Percentiles rank a stretch among this genome's conserved stretches.
Conservation (phyloP, 73 alveolate genomes). For the Tetrahymena malaccensis region DNA sequence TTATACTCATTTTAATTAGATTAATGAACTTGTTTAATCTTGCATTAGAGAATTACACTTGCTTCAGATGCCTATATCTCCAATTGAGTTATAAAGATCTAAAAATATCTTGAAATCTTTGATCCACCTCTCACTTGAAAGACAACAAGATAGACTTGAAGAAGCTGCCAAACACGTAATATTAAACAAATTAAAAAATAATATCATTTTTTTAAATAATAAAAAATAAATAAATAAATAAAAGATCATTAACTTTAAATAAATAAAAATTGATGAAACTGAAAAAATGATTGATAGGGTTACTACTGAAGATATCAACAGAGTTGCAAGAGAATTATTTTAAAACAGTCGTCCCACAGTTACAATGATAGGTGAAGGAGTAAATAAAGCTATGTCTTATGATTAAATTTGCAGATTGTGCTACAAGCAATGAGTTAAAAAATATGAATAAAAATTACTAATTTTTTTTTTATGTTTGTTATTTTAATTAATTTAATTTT, state of each 20-base stretch:
- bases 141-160: background rate
- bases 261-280: background rate
- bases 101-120: background rate
- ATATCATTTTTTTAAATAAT: no score
- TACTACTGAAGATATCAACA: background rate
- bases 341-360: background rate
- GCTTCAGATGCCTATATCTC: background rate
- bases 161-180: background rate
- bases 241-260: background rate
- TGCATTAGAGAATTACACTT: background rate
- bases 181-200: no score
- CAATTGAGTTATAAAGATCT: background rate
- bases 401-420: background rate
- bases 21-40: background rate
- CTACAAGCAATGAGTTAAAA: background rate
- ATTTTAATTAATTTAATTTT: no score
- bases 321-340: background rate
- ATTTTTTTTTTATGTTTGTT: no score
- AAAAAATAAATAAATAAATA: no score
- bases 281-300: background rate
- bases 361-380: background rate
- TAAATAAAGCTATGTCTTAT: background rate
- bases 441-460: no score
- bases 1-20: background rate
- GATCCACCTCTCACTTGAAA: background rate